Evolutionary conservation across 2,329 filamentous ascomycete species (phyloP).

Genomic region (Pseudogymnoascus sp.): DNA sequence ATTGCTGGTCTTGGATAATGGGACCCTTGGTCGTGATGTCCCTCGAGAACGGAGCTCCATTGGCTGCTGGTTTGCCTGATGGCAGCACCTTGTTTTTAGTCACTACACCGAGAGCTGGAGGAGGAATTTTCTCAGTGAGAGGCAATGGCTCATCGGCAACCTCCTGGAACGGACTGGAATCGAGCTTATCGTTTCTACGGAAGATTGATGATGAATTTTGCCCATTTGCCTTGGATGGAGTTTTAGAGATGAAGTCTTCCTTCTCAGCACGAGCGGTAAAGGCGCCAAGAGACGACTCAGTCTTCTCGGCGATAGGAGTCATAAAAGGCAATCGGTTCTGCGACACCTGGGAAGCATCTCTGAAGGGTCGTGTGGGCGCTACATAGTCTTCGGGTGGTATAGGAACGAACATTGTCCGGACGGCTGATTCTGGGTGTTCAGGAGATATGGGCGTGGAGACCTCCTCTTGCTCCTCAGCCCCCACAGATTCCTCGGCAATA

Average conservation of each 20-base stretch:
- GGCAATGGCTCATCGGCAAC: conserved; percentile 48
- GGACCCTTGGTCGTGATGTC: conserved; percentile 52
- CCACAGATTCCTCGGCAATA: not conserved
- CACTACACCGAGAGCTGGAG: conserved; percentile 44
- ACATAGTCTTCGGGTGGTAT: conserved; percentile 82
- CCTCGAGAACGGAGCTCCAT: conserved; percentile 28
- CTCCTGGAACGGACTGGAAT: conserved; percentile 61
- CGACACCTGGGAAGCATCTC: conserved; percentile 69
- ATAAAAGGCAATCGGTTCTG: conserved; percentile 95
- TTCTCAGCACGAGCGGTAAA: conserved; percentile 50
- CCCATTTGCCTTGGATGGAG: conserved; percentile 55
- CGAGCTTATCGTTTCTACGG: not conserved
- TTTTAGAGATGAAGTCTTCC: conserved; percentile 62
- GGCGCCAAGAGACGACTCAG: conserved; percentile 74
- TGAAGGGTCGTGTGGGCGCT: conserved; percentile 69
- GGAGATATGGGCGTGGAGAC: conserved; percentile 40
- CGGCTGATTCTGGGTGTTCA: conserved; percentile 37
- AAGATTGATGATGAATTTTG: conserved; percentile 12
- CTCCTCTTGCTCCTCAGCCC: conserved; percentile 32
- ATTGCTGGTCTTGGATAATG: conserved; percentile 74
- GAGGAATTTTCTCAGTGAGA: conserved; percentile 39
- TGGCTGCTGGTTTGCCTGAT: conserved; percentile 28
- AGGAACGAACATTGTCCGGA: conserved; percentile 64
- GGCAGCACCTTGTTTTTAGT: conserved; percentile 30
- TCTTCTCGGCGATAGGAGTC: conserved; percentile 96